Conservation (phyloP, 1,284 basidiomycete species). For the Malassezia sympodialis region DNA sequence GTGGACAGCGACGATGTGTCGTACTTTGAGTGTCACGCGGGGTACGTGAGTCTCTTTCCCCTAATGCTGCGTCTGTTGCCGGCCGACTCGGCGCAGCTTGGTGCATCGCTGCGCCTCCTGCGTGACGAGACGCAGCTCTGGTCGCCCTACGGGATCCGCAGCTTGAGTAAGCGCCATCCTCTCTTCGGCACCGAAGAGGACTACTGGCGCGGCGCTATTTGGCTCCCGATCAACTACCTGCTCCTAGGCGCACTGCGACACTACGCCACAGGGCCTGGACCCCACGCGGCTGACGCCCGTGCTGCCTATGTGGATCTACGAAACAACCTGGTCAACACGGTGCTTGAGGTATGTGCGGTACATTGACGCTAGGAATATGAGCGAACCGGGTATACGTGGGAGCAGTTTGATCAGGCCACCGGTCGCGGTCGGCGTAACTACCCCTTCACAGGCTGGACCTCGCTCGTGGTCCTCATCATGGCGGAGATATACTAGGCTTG, state of each 20-base stretch:
- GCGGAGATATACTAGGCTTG: slow-evolving; percentile 30
- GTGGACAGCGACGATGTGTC: slow-evolving; percentile 79
- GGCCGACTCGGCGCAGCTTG: slow-evolving; percentile 65
- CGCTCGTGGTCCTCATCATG: slow-evolving; percentile 42
- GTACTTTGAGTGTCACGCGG: slow-evolving; percentile 75
- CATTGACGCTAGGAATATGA: slow-evolving; percentile 62
- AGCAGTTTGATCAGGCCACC: slow-evolving; percentile 76
- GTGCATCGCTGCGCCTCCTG: slow-evolving; percentile 66
- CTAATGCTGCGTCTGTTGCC: slow-evolving; percentile 63
- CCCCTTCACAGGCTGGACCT: slow-evolving; percentile 46
- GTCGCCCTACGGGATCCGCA: slow-evolving; percentile 79
- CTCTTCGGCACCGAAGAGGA: slow-evolving; percentile 82
- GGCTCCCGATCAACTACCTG: slow-evolving; percentile 93
- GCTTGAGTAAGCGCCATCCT: slow-evolving; percentile 70
- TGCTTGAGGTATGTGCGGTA: slow-evolving; percentile 59
- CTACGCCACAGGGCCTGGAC: slow-evolving; percentile 66
- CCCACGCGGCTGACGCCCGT: slow-evolving; percentile 62
- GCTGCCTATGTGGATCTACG: slow-evolving; percentile 70
- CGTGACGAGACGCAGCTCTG: slow-evolving; percentile 72
- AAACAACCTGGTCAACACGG: slow-evolving; percentile 71
- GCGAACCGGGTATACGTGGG: slow-evolving; percentile 86
- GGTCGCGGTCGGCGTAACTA: slow-evolving; percentile 71
- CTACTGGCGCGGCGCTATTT: slow-evolving; percentile 92
- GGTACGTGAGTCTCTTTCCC: slow-evolving; percentile 86
- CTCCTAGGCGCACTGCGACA: slow-evolving; percentile 65